Evolutionary conservation across 164 flowering plant genomes (phyloP).

Genomic region (Houttuynia cordata): DNA sequence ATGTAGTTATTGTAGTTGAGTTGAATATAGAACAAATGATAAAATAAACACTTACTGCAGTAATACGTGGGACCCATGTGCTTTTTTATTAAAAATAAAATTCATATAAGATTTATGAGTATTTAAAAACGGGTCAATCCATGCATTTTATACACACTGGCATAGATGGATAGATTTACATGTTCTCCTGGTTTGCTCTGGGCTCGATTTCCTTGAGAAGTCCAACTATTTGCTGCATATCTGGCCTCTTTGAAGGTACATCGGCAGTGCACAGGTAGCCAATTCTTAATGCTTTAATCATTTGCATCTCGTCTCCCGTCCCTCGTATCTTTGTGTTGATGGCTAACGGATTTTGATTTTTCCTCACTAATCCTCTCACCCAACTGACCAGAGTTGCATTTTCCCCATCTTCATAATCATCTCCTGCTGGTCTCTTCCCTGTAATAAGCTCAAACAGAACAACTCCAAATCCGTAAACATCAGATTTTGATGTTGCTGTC

Average conservation of each 20-base stretch:
- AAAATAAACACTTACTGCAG: no score
- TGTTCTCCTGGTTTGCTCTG: constrained; percentile 1
- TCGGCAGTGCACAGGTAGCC: constrained; percentile 91
- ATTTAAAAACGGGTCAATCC: no score
- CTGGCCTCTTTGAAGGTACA: constrained; percentile 67
- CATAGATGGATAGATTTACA: no score
- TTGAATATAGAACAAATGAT: no score
- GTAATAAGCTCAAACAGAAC: constrained; percentile 70
- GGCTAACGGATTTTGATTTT: constrained; percentile 34
- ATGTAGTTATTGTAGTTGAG: no score
- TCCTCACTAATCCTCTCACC: constrained; percentile 62
- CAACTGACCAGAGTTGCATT: constrained; percentile 52
- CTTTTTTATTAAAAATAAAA: no score
- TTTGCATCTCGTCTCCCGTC: constrained; percentile 38
- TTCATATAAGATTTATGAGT: no score
- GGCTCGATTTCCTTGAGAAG: constrained; percentile 80
- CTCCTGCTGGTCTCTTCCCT: constrained; percentile 66
- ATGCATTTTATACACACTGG: no score
- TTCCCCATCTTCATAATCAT: constrained; percentile 45
- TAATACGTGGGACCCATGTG: no score
- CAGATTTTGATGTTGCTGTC: constrained; percentile 48
- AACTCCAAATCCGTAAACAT: constrained; percentile 76
- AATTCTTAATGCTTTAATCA: constrained; percentile 73
- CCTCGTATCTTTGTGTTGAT: constrained; percentile 63
- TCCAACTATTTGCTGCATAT: constrained; percentile 91